A percentile compares a stretch with the other conserved stretches of the same genome.
Conservation (phyloP, 306 rosid genomes). For the Mimosa pudica region DNA sequence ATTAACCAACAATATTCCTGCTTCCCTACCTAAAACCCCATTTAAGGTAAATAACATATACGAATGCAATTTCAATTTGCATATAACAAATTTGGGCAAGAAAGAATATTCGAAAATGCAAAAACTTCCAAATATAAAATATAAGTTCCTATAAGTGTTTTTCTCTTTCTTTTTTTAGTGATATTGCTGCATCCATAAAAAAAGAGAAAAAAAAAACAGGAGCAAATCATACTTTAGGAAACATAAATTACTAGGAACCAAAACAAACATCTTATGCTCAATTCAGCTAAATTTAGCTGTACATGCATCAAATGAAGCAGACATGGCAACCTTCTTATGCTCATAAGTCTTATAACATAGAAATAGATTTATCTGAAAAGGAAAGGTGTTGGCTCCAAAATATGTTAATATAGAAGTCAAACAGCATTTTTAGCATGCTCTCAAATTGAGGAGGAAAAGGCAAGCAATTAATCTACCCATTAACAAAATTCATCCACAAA, state of each 20-base stretch:
- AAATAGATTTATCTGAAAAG: not conserved
- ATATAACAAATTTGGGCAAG: not conserved
- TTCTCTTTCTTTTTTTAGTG: not conserved
- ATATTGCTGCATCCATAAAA: not conserved
- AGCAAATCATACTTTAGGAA: constrained; percentile 6
- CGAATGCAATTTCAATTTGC: not conserved
- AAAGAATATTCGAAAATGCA: not conserved
- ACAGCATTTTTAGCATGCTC: constrained; percentile 1
- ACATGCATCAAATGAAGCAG: not conserved
- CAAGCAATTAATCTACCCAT: not conserved
- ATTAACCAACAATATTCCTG: not conserved
- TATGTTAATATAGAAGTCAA: not conserved
- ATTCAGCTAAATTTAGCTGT: not conserved
- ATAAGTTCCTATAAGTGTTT: not conserved
- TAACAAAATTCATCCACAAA: not conserved
- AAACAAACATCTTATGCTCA: not conserved
- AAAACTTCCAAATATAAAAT: not conserved
- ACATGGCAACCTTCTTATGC: not conserved
- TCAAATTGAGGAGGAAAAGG: not conserved
- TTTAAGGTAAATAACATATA: not conserved
- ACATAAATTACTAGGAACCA: constrained; percentile 12
- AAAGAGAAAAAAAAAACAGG: not conserved
- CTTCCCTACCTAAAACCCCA: not conserved
- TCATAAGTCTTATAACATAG: not conserved
- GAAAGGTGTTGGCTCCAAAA: not conserved